phyloP scores from a whole-genome alignment of 2,329 filamentous ascomycete species.

The Pleomassaria siparia region DNA sequence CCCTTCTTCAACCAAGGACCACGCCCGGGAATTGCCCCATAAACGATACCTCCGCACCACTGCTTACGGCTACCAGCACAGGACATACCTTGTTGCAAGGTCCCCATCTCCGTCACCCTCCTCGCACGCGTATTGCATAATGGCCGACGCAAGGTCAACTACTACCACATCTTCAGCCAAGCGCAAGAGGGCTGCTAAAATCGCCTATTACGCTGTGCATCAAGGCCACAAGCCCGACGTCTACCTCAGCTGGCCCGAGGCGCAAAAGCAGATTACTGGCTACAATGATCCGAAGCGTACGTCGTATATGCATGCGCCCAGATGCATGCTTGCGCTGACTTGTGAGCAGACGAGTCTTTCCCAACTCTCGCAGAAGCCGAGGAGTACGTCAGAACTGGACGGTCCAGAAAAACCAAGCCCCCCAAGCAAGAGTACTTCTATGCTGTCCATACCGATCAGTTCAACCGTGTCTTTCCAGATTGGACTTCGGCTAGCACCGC shows the following conservation, averaged over 20 bases:
- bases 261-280: constrained; percentile 62
- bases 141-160: constrained; percentile 23
- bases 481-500: constrained; percentile 73
- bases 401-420: constrained; percentile 40
- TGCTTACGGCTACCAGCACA: constrained; percentile 2
- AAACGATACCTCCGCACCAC: background rate
- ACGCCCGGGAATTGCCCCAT: constrained; percentile 1
- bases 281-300: constrained; percentile 52
- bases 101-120: background rate
- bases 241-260: constrained; percentile 65
- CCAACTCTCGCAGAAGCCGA: constrained; percentile 72
- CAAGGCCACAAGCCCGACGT: constrained; percentile 62
- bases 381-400: constrained; percentile 68
- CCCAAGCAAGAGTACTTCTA: constrained; percentile 56
- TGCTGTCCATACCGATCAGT: constrained; percentile 59
- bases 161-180: constrained; percentile 43
- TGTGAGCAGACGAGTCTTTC: constrained; percentile 74
- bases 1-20: constrained; percentile 1
- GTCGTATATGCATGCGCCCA: constrained; percentile 32
- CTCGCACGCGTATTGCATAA: constrained; percentile 8
- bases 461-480: constrained; percentile 63
- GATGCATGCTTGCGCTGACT: constrained; percentile 5
- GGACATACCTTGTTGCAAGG: background rate
- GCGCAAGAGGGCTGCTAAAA: constrained; percentile 57
- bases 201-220: constrained; percentile 67